Evolutionary conservation across 371 early-diverging fungal species (phyloP), one percentile per base, ranked within the genome.

Genomic region (Mucor saturninus): DNA sequence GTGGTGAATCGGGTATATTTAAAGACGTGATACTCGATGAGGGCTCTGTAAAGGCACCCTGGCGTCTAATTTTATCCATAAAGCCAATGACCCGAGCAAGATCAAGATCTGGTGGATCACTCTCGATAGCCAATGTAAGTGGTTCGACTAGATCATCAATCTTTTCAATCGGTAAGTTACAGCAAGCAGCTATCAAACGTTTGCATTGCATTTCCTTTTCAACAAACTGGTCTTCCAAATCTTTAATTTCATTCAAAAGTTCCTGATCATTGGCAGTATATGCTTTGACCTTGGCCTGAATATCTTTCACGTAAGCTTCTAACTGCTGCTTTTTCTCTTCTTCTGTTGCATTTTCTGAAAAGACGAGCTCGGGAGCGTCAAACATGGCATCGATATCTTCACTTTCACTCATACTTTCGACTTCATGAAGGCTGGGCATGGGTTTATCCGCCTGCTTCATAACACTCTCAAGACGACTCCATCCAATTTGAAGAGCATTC

Each of bases 141-240:
- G 88, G 86, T 10, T 81, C 85, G 13, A 94, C 75, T 56, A 91
- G 62, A 35, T 79, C 83, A 49, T 90, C 91, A 7, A 94, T 89
- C 43, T 86, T 76, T 10, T 90, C 89, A 37, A 89, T 59, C 6
- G 86, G 80, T 1, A 92, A 73, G 39, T 79, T 80, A 67, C 91
- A 92, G 57, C 92, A 91, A 15, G 87, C 85, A 7, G 91, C 86
- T 68, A 93, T 91, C 43, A 93, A 80, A n/a, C 82, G 80, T 69
- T 86, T 86, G 72, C 89, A 92, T 38, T 85, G 83, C 59, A 83
- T 61, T 63, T 92, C 92, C 30, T 83, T 81, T 31, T 84, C 84
- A 30, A 71, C 61, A 6, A 81, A 74, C 10, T 73, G 73, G 14
- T 64, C 59, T 48, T 73, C 67, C 21, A 80, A 40, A 11, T 65